phyloP scores from a whole-genome alignment of 1,139 yeast genomes.

The Groenewaldozyma sp. region DNA sequence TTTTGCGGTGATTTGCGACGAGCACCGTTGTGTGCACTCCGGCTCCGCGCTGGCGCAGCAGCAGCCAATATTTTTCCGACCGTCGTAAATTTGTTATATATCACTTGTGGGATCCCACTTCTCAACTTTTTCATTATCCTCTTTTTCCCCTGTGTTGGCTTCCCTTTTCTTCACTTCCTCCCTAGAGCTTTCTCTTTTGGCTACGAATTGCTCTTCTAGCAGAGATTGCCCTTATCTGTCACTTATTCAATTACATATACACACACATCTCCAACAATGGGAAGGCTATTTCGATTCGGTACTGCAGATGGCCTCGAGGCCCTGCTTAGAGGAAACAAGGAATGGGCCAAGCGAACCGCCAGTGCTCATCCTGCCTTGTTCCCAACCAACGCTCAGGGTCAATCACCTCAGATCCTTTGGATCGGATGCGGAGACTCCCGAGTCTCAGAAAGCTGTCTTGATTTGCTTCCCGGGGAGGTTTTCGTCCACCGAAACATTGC shows the following conservation, averaged over 20 bases:
- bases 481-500: conserved; percentile 94
- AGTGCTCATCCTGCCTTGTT: conserved; percentile 56
- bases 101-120: too few relatives aligned
- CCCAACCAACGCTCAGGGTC: conserved; percentile 70
- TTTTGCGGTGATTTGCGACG: too few relatives aligned
- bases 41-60: too few relatives aligned
- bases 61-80: too few relatives aligned
- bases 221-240: not conserved
- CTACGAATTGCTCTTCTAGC: too few relatives aligned
- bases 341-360: conserved; percentile 55
- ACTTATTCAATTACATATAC: too few relatives aligned
- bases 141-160: too few relatives aligned
- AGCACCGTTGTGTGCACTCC: too few relatives aligned
- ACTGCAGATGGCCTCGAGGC: conserved; percentile 39
- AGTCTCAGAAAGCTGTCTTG: conserved; percentile 71
- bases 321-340: conserved; percentile 56
- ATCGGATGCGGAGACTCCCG: conserved; percentile 95
- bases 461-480: conserved; percentile 79
- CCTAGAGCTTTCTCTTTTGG: too few relatives aligned
- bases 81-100: too few relatives aligned
- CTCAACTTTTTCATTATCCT: too few relatives aligned
- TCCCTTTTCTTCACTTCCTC: too few relatives aligned
- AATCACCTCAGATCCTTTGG: conserved; percentile 89
- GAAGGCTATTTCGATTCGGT: conserved; percentile 21
- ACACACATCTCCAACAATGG: conserved; percentile 13